A percentile compares a stretch with the other conserved stretches of the same genome.
These are phyloP conservation scores for Entomophthora muscae DNA, from an alignment of 371 early-diverging fungal genomes.

Conservation along the genomic window DNA sequence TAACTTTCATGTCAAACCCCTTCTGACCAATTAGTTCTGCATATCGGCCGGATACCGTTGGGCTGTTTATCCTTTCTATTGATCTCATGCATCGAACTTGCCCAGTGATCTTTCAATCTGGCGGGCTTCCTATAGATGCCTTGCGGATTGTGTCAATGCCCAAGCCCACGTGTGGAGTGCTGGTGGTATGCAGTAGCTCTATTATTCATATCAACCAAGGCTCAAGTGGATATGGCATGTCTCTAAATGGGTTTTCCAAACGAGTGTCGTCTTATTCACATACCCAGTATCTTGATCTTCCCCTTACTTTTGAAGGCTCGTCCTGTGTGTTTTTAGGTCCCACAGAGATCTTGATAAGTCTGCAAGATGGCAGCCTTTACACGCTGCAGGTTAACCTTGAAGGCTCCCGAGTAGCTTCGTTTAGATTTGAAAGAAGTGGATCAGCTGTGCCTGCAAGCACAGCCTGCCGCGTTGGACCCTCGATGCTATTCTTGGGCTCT, in stretches of 20 bases:
- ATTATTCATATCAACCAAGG: conserved; percentile 78
- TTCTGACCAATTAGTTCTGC: background rate
- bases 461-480: conserved; percentile 23
- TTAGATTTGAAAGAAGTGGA: background rate
- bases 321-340: conserved; percentile 27
- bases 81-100: conserved; percentile 51
- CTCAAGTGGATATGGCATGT: conserved; percentile 48
- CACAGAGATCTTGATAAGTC: conserved; percentile 29
- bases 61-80: conserved; percentile 70
- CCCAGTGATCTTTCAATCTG: conserved; percentile 62
- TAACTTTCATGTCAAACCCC: conserved; percentile 16
- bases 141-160: conserved; percentile 52
- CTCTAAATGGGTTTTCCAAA: conserved; percentile 46
- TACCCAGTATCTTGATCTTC: conserved; percentile 13
- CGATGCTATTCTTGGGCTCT: conserved; percentile 67
- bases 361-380: conserved; percentile 51
- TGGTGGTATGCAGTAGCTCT: conserved; percentile 60
- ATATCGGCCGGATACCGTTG: conserved; percentile 37
- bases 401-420: conserved; percentile 19
- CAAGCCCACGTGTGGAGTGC: conserved; percentile 70
- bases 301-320: conserved; percentile 31
- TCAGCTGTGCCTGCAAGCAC: background rate
- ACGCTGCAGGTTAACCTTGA: conserved; percentile 41
- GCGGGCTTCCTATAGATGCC: conserved; percentile 68
- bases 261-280: background rate